These are phyloP conservation scores for Pochonia chlamydosporia DNA, from an alignment of 2,329 filamentous ascomycete genomes.

Conservation along the genomic window DNA sequence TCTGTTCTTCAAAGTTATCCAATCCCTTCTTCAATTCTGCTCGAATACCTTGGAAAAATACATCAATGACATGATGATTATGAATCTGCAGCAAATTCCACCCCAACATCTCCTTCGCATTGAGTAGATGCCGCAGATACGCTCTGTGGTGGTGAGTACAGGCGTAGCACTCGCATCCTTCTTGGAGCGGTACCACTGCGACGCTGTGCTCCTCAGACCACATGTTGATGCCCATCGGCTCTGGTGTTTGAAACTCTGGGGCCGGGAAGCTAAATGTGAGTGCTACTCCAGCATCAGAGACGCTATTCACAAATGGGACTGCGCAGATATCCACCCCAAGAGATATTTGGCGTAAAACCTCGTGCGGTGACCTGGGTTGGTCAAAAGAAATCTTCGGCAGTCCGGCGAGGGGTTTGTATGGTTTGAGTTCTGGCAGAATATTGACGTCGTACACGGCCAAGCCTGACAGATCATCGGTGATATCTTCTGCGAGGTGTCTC, in stretches of 20 bases:
- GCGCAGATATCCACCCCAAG: slow-evolving; percentile 77
- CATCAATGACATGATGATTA: slow-evolving; percentile 68
- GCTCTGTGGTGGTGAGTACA: slow-evolving; percentile 81
- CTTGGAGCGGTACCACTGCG: slow-evolving; percentile 55
- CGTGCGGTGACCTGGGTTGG: slow-evolving; percentile 63
- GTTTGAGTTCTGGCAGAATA: slow-evolving; percentile 59
- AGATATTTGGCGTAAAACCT: slow-evolving; percentile 68
- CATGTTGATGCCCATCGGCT: slow-evolving; percentile 70
- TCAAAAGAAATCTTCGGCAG: slow-evolving; percentile 74
- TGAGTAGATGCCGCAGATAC: slow-evolving; percentile 80
- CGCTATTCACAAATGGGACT: slow-evolving; percentile 65
- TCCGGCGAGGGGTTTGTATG: slow-evolving; percentile 44
- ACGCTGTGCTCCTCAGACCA: slow-evolving; percentile 59
- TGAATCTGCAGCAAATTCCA: slow-evolving; percentile 92
- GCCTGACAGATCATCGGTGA: slow-evolving; percentile 52
- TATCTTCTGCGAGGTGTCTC: slow-evolving; percentile 60
- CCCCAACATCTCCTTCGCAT: slow-evolving; percentile 91
- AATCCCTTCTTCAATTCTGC: slow-evolving; percentile 52
- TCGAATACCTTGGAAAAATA: slow-evolving; percentile 70
- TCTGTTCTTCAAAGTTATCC: slow-evolving; percentile 52
- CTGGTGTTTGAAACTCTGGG: slow-evolving; percentile 11
- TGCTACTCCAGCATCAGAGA: slow-evolving; percentile 81
- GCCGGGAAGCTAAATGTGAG: slow-evolving; percentile 71
- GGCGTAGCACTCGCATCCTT: slow-evolving; percentile 71
- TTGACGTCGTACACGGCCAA: slow-evolving; percentile 75